Conservation (phyloP, 495 filamentous ascomycete genomes). For the Podospora appendiculata region DNA sequence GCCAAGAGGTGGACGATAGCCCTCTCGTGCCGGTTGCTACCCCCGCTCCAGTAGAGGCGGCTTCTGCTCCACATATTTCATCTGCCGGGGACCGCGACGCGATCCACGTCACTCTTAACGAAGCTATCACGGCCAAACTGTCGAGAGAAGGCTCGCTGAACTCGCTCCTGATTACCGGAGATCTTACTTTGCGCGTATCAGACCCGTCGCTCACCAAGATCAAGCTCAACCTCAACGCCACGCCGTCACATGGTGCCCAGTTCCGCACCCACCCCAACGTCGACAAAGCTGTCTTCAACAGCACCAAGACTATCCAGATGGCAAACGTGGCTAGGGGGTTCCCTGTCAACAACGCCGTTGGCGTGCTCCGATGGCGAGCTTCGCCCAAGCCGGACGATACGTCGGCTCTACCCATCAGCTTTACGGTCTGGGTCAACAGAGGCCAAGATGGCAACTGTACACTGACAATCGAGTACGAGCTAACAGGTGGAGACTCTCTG, state of each 20-base stretch:
- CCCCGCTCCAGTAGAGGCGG: slow-evolving; percentile 46
- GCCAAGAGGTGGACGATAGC: slow-evolving; percentile 64
- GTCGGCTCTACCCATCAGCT: slow-evolving; percentile 74
- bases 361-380: slow-evolving; percentile 81
- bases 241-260: slow-evolving; percentile 69
- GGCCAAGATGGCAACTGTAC: slow-evolving; percentile 68
- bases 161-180: slow-evolving; percentile 80
- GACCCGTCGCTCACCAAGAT: slow-evolving; percentile 83
- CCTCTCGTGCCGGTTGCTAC: slow-evolving; percentile 67
- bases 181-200: slow-evolving; percentile 79
- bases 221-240: slow-evolving; percentile 69
- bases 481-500: slow-evolving; percentile 63
- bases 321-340: slow-evolving; percentile 78
- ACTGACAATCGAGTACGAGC: slow-evolving; percentile 89
- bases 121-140: slow-evolving; percentile 79
- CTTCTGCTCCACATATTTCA: slow-evolving; percentile 52
- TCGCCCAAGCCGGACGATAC: slow-evolving; percentile 65
- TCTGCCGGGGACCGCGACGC: slow-evolving; percentile 66
- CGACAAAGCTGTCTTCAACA: slow-evolving; percentile 75
- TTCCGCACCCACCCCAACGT: slow-evolving; percentile 94
- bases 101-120: slow-evolving; percentile 78
- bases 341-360: slow-evolving; percentile 83
- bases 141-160: slow-evolving; percentile 78
- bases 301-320: slow-evolving; percentile 71
- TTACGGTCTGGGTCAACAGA: slow-evolving; percentile 94